Evolutionary conservation across 2,329 filamentous ascomycete species (phyloP), one percentile per base, ranked within the genome.

Genomic region (Stagonosporopsis chrysanthemi): DNA sequence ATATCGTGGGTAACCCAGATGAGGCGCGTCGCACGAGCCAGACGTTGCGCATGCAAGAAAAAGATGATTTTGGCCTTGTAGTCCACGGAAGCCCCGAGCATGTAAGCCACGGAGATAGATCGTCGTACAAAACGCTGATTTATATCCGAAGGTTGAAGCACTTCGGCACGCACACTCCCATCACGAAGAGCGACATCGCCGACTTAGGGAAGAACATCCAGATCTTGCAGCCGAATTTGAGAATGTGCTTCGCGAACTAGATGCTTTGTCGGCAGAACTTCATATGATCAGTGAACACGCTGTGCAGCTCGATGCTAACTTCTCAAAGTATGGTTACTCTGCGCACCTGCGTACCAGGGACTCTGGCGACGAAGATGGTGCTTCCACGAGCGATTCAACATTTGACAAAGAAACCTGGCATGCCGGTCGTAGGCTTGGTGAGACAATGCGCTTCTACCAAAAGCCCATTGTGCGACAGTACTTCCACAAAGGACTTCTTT

Each of bases 401-500:
- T 77, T 66, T 68, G 73, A 64, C 73, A 73, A 63, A 69, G 62
- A 71, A 17, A 49, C 75, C 64, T 76, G 78, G 78, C 71, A 69
- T 42, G 66, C 67, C 22, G 69, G 72, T 22, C 66, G 69, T 47
- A 73, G 71, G 57, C 75, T 77, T 56, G 82, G 75, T 52, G 73
- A 67, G 44, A 78, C 81, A 1, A 80, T 87, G 66, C 83, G 82
- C 67, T 74, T 88, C 56, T 86, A 85, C 69, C 84, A 84, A 68
- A 81, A 80, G 60, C 86, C 87, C 0, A 81, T 84, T 6, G 79
- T 89, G 3, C 80, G 86, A 56, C 87, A 89, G 75, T 88, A 88
- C 74, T 88, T 88, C 65, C 86, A 89, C 68, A 84, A 85, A 56
- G 86, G 86, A 0, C 78, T 89, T 12, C 73, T 89, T 7, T 89